Conservation (phyloP, 495 filamentous ascomycete genomes). For the Immersiella caudata region DNA sequence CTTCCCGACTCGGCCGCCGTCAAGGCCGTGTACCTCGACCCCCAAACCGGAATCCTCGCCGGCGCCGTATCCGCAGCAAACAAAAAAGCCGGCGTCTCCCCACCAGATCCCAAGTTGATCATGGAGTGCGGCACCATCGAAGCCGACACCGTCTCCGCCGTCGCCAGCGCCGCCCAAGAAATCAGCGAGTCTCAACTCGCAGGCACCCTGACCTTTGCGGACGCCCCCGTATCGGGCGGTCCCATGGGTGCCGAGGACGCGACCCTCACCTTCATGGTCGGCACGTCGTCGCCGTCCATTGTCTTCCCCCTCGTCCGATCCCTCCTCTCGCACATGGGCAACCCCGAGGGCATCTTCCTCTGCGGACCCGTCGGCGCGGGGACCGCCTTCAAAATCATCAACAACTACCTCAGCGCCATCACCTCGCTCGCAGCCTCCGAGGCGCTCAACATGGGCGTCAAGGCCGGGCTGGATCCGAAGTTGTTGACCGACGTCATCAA, state of each 20-base stretch:
- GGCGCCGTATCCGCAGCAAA: constrained; percentile 22
- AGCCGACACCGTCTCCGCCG: constrained; percentile 36
- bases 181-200: constrained; percentile 21
- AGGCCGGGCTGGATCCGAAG: constrained; percentile 42
- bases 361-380: constrained; percentile 41
- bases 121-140: constrained; percentile 54
- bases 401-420: constrained; percentile 47
- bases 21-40: constrained; percentile 42
- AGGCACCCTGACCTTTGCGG: constrained; percentile 34
- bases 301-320: constrained; percentile 28
- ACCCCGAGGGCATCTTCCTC: constrained; percentile 37
- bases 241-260: constrained; percentile 51
- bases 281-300: constrained; percentile 11
- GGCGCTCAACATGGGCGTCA: constrained; percentile 46
- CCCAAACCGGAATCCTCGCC: constrained; percentile 42
- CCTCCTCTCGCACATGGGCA: constrained; percentile 34
- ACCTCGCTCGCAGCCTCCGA: constrained; percentile 45
- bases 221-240: constrained; percentile 39
- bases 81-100: background rate
- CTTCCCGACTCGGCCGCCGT: constrained; percentile 46
- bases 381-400: constrained; percentile 46
- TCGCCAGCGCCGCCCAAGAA: constrained; percentile 33
- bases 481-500: constrained; percentile 43
- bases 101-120: constrained; percentile 34
- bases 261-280: constrained; percentile 53